These are phyloP conservation scores for Penicillium digitatum DNA, from an alignment of 2,329 filamentous ascomycete species.

Conservation along the genomic window DNA sequence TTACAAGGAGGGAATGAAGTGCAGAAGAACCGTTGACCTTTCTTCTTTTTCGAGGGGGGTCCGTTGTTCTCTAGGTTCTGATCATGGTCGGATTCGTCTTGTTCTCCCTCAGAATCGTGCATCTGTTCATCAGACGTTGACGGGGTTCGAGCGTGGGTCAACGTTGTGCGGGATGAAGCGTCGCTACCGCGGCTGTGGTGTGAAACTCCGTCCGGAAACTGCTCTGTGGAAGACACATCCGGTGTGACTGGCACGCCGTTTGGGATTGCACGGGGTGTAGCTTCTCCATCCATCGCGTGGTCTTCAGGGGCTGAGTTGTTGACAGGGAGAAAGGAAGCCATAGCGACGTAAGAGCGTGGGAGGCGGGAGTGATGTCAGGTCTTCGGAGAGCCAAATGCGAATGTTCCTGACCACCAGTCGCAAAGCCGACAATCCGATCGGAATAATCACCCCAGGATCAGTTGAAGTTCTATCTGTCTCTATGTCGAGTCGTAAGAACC, in stretches of 20 bases:
- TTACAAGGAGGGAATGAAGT: slow-evolving; percentile 91
- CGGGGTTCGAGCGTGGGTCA: slow-evolving; percentile 38
- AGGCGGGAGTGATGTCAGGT: slow-evolving; percentile 28
- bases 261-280: slow-evolving; percentile 49
- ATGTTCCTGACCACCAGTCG: slow-evolving; percentile 19
- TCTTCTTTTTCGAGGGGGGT: slow-evolving; percentile 88
- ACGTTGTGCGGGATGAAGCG: slow-evolving; percentile 12
- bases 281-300: slow-evolving; percentile 49
- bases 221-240: slow-evolving; percentile 21
- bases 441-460: slow-evolving; percentile 15
- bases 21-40: slow-evolving; percentile 93
- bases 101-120: slow-evolving; percentile 70
- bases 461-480: slow-evolving; percentile 13
- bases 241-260: slow-evolving; percentile 39
- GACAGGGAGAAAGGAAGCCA: slow-evolving; percentile 60
- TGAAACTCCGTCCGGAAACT: slow-evolving; percentile 16
- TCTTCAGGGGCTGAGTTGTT: slow-evolving; percentile 52
- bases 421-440: slow-evolving; percentile 21
- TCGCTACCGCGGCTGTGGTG: slow-evolving; percentile 36
- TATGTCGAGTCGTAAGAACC: slow-evolving; percentile 11
- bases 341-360: slow-evolving; percentile 27
- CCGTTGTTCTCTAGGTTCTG: slow-evolving; percentile 59
- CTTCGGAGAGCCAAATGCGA: slow-evolving; percentile 19
- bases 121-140: slow-evolving; percentile 60
- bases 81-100: slow-evolving; percentile 60